Conservation (phyloP, 1,284 basidiomycete genomes). For the Sporisorium exsertum region DNA sequence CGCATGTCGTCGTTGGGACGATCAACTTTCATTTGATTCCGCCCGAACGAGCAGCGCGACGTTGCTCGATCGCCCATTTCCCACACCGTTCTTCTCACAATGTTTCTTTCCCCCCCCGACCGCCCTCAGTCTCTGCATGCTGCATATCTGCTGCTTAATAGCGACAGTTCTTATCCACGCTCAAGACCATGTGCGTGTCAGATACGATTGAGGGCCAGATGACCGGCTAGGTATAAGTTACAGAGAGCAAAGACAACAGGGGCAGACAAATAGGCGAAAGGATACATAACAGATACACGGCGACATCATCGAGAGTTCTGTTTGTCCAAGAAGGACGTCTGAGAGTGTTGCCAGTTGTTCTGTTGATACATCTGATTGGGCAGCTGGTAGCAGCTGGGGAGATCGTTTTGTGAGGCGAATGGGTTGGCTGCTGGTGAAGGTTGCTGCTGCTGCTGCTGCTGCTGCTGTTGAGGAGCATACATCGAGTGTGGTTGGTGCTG, state of each 20-base stretch:
- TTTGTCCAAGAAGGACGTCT: constrained; percentile 13
- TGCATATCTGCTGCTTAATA: constrained; percentile 2
- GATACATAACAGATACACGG: too few relatives aligned
- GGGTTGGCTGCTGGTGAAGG: constrained; percentile 5
- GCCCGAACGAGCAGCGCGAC: neutral
- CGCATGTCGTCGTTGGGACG: neutral
- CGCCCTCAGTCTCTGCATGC: neutral
- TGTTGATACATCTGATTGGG: neutral
- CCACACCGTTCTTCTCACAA: too few relatives aligned
- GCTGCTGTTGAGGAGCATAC: neutral
- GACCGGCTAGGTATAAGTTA: neutral
- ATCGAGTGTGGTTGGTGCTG: neutral
- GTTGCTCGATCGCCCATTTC: too few relatives aligned
- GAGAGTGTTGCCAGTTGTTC: constrained; percentile 7
- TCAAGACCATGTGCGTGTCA: neutral
- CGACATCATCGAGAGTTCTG: constrained; percentile 5
- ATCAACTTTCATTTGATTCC: neutral
- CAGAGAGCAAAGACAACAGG: neutral
- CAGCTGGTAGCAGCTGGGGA: constrained; percentile 4
- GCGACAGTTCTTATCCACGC: neutral
- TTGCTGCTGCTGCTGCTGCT: constrained; percentile 5
- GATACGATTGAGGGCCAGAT: too few relatives aligned
- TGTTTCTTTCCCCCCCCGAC: too few relatives aligned
- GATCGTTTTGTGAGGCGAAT: constrained; percentile 17
- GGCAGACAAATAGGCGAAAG: too few relatives aligned